These are phyloP conservation scores for Suhomyces sp. DNA, from an alignment of 805 yeast genomes.

Conservation along the genomic window DNA sequence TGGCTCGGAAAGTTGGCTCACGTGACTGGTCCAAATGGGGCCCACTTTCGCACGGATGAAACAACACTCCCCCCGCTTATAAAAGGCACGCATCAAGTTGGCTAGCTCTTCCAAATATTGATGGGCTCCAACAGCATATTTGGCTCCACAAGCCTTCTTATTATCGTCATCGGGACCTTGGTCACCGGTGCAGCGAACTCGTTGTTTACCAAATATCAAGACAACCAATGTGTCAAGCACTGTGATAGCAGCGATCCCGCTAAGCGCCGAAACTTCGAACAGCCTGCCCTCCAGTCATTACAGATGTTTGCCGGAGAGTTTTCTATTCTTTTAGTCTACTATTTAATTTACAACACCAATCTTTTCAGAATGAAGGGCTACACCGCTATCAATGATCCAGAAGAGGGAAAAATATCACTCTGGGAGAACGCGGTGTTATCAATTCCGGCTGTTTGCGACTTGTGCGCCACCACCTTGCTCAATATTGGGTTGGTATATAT, in stretches of 20 bases:
- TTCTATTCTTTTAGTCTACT: slow-evolving; percentile 44
- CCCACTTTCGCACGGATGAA: slow-evolving; percentile 2
- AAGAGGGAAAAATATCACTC: slow-evolving; percentile 11
- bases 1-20: background rate
- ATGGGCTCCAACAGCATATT: slow-evolving; percentile 1
- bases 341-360: slow-evolving; percentile 21
- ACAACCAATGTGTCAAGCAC: slow-evolving; percentile 63
- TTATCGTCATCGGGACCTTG: slow-evolving; percentile 50
- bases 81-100: background rate
- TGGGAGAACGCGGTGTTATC: slow-evolving; percentile 31
- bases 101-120: background rate
- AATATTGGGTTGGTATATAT: slow-evolving; percentile 70
- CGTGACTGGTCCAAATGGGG: background rate
- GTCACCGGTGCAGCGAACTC: slow-evolving; percentile 73
- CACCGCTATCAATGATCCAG: slow-evolving; percentile 10
- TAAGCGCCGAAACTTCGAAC: slow-evolving; percentile 56
- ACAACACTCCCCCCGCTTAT: background rate
- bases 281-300: slow-evolving; percentile 74
- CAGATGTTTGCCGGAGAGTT: slow-evolving; percentile 82
- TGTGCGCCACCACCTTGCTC: slow-evolving; percentile 70
- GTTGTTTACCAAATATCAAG: slow-evolving; percentile 71
- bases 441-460: slow-evolving; percentile 69
- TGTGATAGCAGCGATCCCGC: slow-evolving; percentile 46
- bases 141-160: background rate
- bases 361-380: slow-evolving; percentile 13